These are phyloP conservation scores for Oryza longistaminata DNA, from an alignment of 176 grass and related monocot species.

Conservation along the genomic window DNA sequence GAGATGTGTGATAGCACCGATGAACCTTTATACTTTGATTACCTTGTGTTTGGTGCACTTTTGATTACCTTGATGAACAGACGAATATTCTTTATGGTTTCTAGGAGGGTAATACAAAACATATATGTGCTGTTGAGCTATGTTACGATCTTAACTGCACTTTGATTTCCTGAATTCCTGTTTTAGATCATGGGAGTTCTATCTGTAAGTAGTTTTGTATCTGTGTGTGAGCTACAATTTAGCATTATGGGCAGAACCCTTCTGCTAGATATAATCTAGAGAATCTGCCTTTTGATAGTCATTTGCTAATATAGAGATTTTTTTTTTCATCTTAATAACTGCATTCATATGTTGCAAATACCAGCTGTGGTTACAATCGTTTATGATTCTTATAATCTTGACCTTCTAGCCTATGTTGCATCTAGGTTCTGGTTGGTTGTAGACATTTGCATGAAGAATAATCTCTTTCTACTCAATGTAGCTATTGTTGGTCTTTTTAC, in stretches of 20 bases:
- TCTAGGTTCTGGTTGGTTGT: not conserved
- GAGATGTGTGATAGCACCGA: not conserved
- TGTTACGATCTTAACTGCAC: not conserved
- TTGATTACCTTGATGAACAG: too few species aligned
- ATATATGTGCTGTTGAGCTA: not conserved
- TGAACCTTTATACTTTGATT: not conserved
- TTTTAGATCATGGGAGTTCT: not conserved
- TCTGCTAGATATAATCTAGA: not conserved
- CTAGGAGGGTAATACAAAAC: not conserved
- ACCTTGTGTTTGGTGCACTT: not conserved
- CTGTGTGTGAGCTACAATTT: not conserved
- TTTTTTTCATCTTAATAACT: not conserved
- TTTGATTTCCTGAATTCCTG: not conserved
- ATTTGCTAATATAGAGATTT: not conserved
- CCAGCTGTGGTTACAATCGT: not conserved
- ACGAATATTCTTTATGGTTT: too few species aligned
- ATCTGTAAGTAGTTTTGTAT: not conserved
- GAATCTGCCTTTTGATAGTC: not conserved
- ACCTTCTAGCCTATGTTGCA: not conserved
- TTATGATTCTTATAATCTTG: not conserved
- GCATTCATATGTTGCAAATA: not conserved
- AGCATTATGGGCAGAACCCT: not conserved
- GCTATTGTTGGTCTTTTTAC: not conserved
- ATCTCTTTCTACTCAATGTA: not conserved
- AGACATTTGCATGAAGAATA: not conserved